Base-by-base conservation (phyloP, 148 eudicot genomes). In the Dianthus caryophyllus region DNA sequence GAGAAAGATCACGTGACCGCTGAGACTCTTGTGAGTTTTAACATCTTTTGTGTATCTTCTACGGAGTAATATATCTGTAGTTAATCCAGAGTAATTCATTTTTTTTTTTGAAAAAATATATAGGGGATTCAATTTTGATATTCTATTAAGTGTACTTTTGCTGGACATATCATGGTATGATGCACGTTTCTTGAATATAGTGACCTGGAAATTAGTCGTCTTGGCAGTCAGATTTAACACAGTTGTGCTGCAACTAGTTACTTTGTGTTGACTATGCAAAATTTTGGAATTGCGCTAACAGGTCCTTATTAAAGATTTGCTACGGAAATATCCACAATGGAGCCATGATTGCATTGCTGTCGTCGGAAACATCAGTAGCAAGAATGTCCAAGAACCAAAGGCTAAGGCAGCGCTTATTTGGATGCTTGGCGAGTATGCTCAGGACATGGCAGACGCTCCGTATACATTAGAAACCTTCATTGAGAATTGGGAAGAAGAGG, bases 341-440 rank as follows among this genome's bases (percentile, higher is more conserved):
- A 95, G 99, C 78, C 99, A 95, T 66, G 96, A 95, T 69, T 95
- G 99, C 77, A 90, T 95, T 69, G 99, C 97, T 41, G 97, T 95
- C 70, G 96, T 95, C 71, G 99, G 99, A 67, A 95, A 80, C 78
- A 95, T 95, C 68, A 86, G 99, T 82, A 88, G 97, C 83, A 88
- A 90, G 71, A 95, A 86, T 83, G 84, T 95, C 61, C 96, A 95
- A 84, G 99, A 95, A 75, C 99, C 99, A 29, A 90, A 90, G 76
- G 99, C 99, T 33, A 95, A 95, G 82, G 97, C 99, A 25, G 99
- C 99, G 76, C 96, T 95, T 72, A 90, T 95, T 75, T 95, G 99
- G 99, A 95, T 95, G 97, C 81, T 95, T 68, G 99, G 99, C 65
- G 97, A 95, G 74, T 95, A 95, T 88, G 93, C 96, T 64, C 87